Percentiles rank a stretch among this genome's conserved stretches.
Evolutionary conservation across 208 protist genomes (phyloP).

Genomic region (Leishmania tropica): DNA sequence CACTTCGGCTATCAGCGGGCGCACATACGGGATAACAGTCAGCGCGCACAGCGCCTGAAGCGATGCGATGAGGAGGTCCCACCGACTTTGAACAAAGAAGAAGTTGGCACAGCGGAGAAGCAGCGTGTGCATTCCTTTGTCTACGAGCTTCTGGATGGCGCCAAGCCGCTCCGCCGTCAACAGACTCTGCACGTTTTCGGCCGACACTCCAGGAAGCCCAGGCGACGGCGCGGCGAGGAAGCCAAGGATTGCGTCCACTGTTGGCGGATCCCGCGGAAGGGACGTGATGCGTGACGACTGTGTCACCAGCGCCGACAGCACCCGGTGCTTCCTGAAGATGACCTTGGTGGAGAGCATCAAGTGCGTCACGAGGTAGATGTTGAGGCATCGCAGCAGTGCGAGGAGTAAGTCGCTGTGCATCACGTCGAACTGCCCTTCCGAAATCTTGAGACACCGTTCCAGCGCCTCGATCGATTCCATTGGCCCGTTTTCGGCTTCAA

Average conservation of each 20-base stretch:
- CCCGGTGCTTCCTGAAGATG: constrained; percentile 81
- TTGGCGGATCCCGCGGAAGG: constrained; percentile 70
- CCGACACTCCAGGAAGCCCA: constrained; percentile 63
- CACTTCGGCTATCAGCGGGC: constrained; percentile 70
- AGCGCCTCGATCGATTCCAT: constrained; percentile 52
- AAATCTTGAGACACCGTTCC: constrained; percentile 53
- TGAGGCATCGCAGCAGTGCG: constrained; percentile 67
- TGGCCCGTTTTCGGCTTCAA: constrained; percentile 63
- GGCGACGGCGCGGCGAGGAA: constrained; percentile 60
- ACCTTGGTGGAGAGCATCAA: constrained; percentile 86
- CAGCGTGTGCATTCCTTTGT: constrained; percentile 66
- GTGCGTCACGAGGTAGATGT: constrained; percentile 80
- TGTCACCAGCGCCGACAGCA: constrained; percentile 70
- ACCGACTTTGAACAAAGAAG: constrained; percentile 82
- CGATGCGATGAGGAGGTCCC: constrained; percentile 71
- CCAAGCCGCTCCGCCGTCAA: constrained; percentile 64
- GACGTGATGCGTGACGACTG: constrained; percentile 63
- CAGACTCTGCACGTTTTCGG: constrained; percentile 80
- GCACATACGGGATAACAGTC: constrained; percentile 72
- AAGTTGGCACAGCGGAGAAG: constrained; percentile 77
- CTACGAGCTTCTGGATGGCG: constrained; percentile 58
- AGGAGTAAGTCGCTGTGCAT: constrained; percentile 57
- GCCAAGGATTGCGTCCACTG: constrained; percentile 71
- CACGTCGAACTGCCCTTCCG: constrained; percentile 80
- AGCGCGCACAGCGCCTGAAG: constrained; percentile 78